Evolutionary conservation across 768 basidiomycete species (phyloP), one percentile per base, ranked within the genome.

Genomic region (Suillus alpinus): DNA sequence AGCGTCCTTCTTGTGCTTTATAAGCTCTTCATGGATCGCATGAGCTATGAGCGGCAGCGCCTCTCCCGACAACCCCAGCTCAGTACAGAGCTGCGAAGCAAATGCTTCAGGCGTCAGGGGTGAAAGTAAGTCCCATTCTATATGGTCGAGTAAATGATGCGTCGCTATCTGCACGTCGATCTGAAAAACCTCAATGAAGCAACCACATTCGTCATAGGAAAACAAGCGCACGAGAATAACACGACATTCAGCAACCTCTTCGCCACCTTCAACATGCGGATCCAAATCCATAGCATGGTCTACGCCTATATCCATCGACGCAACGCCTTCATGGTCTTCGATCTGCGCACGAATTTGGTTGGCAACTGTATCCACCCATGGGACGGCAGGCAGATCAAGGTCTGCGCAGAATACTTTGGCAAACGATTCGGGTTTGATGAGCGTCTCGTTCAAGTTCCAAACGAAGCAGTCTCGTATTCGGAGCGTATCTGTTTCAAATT

Each of bases 101-200:
- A 98, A 98, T 1, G 77, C 80, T 71, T 96, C 91, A 1, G 96
- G 96, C 0, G 94, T 95, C 40, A 98, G 81, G 4, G 90, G 84
- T 4, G 95, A 96, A 50, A 92, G 84, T n/a, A 98, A 83, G 74
- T 99, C 96, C 96, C 96, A 99, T 75, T 99, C 97, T 65, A 99
- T 94, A 69, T 95, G 92, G 76, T 99, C 97, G 59, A 91, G 80
- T 1, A 99, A 81, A 73, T 96, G 94, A 71, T 94, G 82, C 51
- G 89, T 91, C 26, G 89, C 92, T 69, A 99, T 90, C 73, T 99
- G 97, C 29, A 98, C 94, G 76, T 99, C 97, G 70, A 99, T 93
- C 94, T 97, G 20, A 36, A 36, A 57, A 43, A 29, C 23, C 49
- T 56, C 53, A 58, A 44, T 43, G 26, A 43, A 7, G 56, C 43